Conservation (phyloP, 345 rosid genomes). For the Citrus trifoliata region DNA sequence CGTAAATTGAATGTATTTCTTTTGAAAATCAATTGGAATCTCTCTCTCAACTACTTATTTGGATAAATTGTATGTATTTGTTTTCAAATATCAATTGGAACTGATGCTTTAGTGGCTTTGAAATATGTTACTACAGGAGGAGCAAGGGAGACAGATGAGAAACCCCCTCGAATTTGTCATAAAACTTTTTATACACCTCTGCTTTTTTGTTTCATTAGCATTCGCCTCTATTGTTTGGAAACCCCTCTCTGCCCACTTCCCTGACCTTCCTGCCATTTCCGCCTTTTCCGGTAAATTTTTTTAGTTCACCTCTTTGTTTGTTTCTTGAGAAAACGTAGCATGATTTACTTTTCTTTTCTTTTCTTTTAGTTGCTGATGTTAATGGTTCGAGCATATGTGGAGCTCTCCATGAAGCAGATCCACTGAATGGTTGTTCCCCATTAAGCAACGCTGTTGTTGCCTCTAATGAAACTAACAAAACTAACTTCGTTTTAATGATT, state of each 20-base stretch:
- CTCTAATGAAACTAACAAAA: slow-evolving; percentile 25
- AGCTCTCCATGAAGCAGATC: slow-evolving; percentile 54
- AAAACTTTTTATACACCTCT: slow-evolving; percentile 13
- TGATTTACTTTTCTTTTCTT: background rate
- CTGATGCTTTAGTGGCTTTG: too few species aligned
- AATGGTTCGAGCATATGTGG: slow-evolving; percentile 49
- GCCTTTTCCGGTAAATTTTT: background rate
- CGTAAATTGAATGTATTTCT: too few species aligned
- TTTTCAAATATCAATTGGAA: too few species aligned
- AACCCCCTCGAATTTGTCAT: background rate
- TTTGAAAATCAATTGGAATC: too few species aligned
- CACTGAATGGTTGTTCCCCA: slow-evolving; percentile 56
- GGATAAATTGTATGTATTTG: too few species aligned
- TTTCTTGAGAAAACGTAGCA: slow-evolving; percentile 2
- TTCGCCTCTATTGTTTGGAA: slow-evolving; percentile 47
- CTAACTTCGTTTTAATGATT: slow-evolving; percentile 44
- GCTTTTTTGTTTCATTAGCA: slow-evolving; percentile 19
- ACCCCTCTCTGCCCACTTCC: slow-evolving; percentile 46
- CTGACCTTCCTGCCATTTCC: slow-evolving; percentile 72
- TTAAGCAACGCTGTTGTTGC: slow-evolving; percentile 19
- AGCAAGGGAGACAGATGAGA: slow-evolving; percentile 23
- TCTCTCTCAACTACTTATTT: too few species aligned
- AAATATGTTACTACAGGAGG: too few species aligned
- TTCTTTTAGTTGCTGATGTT: slow-evolving; percentile 37
- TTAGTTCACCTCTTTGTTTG: slow-evolving; percentile 26